A percentile compares a stretch with the other conserved stretches of the same genome.
Evolutionary conservation across 768 basidiomycete genomes (phyloP).

Genomic region (Boletus rubescentipes): DNA sequence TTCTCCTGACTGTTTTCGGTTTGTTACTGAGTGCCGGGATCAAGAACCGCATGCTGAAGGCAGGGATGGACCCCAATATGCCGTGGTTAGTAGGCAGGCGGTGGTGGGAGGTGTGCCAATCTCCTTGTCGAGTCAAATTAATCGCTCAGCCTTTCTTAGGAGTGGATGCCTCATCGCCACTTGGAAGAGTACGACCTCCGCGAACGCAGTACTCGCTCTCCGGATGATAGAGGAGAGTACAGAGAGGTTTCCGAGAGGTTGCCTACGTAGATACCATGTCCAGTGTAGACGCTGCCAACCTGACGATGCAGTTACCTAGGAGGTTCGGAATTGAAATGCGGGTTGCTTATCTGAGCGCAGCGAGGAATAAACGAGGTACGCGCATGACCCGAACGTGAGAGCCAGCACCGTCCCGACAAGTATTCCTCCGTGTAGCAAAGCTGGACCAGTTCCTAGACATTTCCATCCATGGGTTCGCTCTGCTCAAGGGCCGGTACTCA

Average conservation of each 20-base stretch:
- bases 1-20: conserved; percentile 84
- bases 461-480: conserved; percentile 50
- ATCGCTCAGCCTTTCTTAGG: conserved; percentile 23
- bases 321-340: neutral
- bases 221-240: conserved; percentile 44
- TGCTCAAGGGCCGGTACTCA: conserved; percentile 51
- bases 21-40: conserved; percentile 82
- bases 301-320: neutral
- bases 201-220: conserved; percentile 31
- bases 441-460: neutral
- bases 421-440: neutral
- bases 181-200: conserved; percentile 52
- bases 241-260: conserved; percentile 37
- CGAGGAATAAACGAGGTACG: conserved; percentile 23
- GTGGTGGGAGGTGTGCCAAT: conserved; percentile 80
- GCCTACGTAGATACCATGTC: conserved; percentile 16
- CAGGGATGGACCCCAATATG: conserved; percentile 62
- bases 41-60: conserved; percentile 78
- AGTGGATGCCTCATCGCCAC: conserved; percentile 49
- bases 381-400: conserved; percentile 20
- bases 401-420: neutral
- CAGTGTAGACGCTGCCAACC: conserved; percentile 1
- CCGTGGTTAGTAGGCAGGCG: conserved; percentile 62
- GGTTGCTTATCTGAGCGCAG: conserved; percentile 7
- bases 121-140: conserved; percentile 17